A percentile compares a stretch with the other conserved stretches of the same genome.
Conservation (phyloP, 306 rosid species). For the Canavalia gladiata region DNA sequence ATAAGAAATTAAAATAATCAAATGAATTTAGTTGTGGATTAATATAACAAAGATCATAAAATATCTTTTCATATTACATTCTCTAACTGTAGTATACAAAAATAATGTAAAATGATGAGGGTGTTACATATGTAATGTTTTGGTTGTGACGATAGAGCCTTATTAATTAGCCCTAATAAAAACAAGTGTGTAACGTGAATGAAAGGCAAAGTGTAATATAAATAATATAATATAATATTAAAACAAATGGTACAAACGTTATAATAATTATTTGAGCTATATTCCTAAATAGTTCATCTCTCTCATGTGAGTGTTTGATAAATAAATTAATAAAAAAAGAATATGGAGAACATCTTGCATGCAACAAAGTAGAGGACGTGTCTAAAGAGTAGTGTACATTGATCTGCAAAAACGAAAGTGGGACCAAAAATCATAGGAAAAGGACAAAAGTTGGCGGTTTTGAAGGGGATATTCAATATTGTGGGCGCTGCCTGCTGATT, state of each 20-base stretch:
- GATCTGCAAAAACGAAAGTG: conserved; percentile 37
- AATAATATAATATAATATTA: background rate
- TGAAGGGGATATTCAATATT: conserved; percentile 46
- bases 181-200: background rate
- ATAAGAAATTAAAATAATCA: too few relatives aligned
- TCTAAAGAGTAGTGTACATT: conserved; percentile 11
- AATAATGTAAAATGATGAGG: background rate
- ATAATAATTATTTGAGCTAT: background rate
- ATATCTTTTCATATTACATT: too few relatives aligned
- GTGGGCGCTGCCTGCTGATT: conserved; percentile 64
- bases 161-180: background rate
- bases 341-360: background rate
- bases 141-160: background rate
- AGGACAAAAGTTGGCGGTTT: conserved; percentile 60
- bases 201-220: background rate
- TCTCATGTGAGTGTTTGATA: too few relatives aligned
- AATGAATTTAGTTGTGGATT: too few relatives aligned
- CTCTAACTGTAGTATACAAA: background rate
- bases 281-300: too few relatives aligned
- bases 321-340: background rate
- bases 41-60: too few relatives aligned
- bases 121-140: background rate
- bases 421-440: conserved; percentile 45
- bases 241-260: background rate
- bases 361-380: conserved; percentile 27